A percentile compares a stretch with the other conserved stretches of the same genome.
phyloP scores from a whole-genome alignment of 345 rosid genomes.

The Hibiscus syriacus region DNA sequence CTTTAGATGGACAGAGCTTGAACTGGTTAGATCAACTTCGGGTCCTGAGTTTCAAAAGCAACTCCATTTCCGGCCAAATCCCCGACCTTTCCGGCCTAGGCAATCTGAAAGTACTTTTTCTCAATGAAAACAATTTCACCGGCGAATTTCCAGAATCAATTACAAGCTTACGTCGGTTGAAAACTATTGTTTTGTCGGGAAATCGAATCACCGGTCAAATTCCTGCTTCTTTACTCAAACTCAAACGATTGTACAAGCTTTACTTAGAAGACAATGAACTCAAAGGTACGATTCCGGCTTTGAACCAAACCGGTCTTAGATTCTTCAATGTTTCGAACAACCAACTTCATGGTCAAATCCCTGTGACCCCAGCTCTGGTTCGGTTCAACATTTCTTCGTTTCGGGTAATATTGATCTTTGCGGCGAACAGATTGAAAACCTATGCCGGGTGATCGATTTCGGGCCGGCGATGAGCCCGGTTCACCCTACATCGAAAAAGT shows the following conservation, averaged over 20 bases:
- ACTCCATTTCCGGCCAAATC: slow-evolving; percentile 67
- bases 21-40: slow-evolving; percentile 76
- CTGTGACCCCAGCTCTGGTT: slow-evolving; percentile 51
- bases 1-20: slow-evolving; percentile 37
- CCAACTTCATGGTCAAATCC: slow-evolving; percentile 64
- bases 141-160: slow-evolving; percentile 67
- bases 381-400: slow-evolving; percentile 67
- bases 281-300: slow-evolving; percentile 55
- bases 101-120: slow-evolving; percentile 76
- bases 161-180: slow-evolving; percentile 63
- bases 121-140: slow-evolving; percentile 62
- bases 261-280: slow-evolving; percentile 54
- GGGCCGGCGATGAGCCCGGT: slow-evolving; percentile 31
- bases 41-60: slow-evolving; percentile 80
- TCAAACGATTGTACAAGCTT: slow-evolving; percentile 55
- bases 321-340: slow-evolving; percentile 82
- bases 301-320: slow-evolving; percentile 73
- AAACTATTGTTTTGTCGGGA: slow-evolving; percentile 45
- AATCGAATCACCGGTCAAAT: slow-evolving; percentile 61
- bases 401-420: slow-evolving; percentile 56
- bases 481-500: slow-evolving; percentile 20
- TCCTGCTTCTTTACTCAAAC: slow-evolving; percentile 50
- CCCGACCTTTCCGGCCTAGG: slow-evolving; percentile 56
- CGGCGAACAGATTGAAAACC: slow-evolving; percentile 56
- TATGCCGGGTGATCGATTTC: slow-evolving; percentile 23